Evolutionary conservation across 495 filamentous ascomycete genomes (phyloP).

Genomic region (Letharia lupina): DNA sequence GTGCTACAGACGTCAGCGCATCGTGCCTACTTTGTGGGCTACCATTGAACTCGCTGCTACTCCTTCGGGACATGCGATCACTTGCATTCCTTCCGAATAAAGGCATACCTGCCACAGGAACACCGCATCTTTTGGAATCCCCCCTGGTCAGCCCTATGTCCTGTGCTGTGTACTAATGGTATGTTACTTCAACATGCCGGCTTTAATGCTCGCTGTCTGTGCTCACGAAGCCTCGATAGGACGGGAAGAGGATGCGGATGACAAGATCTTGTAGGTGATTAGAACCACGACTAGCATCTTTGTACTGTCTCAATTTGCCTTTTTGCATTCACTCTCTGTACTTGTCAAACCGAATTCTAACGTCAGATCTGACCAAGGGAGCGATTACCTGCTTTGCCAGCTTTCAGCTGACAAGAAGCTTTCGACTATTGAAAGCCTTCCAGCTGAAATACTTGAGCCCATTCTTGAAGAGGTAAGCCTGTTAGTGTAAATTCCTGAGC

Average conservation of each 20-base stretch:
- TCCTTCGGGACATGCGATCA: no score
- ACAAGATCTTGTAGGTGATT: background rate
- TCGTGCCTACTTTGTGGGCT: no score
- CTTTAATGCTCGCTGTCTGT: background rate
- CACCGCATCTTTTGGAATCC: background rate
- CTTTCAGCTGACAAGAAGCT: background rate
- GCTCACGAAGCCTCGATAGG: background rate
- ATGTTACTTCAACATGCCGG: background rate
- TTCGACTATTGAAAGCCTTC: constrained; percentile 3
- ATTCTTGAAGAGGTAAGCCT: constrained; percentile 7
- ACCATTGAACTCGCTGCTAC: no score
- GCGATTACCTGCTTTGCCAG: constrained; percentile 11
- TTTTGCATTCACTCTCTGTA: background rate
- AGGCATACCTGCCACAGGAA: background rate
- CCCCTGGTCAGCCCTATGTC: background rate
- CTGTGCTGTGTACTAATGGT: background rate
- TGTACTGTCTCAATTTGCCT: background rate
- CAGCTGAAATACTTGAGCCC: constrained; percentile 1
- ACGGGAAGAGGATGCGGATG: background rate
- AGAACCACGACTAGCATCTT: background rate
- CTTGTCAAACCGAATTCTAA: background rate
- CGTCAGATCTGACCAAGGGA: background rate
- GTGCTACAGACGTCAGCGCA: no score
- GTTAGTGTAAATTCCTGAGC: background rate
- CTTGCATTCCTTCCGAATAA: background rate